Evolutionary conservation across 495 filamentous ascomycete genomes (phyloP), one percentile per base, ranked within the genome.

Genomic region (Penicillium salamii): DNA sequence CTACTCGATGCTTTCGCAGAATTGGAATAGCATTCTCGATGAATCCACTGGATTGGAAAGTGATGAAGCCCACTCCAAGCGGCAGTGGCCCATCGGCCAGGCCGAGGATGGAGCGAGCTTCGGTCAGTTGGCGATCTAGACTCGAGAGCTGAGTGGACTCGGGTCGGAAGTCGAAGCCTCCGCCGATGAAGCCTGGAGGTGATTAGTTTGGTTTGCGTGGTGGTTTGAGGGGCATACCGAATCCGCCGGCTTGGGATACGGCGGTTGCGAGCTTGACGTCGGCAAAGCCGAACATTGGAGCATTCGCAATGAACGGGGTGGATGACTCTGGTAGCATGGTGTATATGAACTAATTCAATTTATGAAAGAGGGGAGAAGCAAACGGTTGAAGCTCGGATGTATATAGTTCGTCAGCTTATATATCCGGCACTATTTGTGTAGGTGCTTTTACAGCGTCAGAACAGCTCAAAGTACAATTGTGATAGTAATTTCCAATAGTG

Each of bases 261-360:
- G 87, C 85, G 2, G 86, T 84, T 17, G 87, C 87, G 28, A 91
- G 80, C 23, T 66, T 67, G 8, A 78, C 83, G 53, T 80, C 81
- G 7, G 82, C 81, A 26, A 80, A 84, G 52, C 85, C 80, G 14
- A 86, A 84, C 87, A 91, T 91, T 1, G 86, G 86, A 0, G 85
- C 85, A 31, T 71, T 63, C 29, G 77, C 64, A 20, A 89, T 76
- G 42, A 88, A 67, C 5, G 86, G 84, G 3, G 49, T 43, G 39
- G 57, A 58, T 54, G 54, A 61, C 36, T 46, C 33, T 23, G 42
- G 28, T 3, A 62, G 9, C 23, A 38, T 38, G 13, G 14, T 29
- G 2, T 7, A 34, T 31, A 11, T 32, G 12, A 11, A 32, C 3
- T 11, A 11, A 32, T 5, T 5, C 1, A 11, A 28, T 11, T 9